Evolutionary conservation across 1,284 basidiomycete genomes (phyloP).

Genomic region (Papiliotrema flavescens): DNA sequence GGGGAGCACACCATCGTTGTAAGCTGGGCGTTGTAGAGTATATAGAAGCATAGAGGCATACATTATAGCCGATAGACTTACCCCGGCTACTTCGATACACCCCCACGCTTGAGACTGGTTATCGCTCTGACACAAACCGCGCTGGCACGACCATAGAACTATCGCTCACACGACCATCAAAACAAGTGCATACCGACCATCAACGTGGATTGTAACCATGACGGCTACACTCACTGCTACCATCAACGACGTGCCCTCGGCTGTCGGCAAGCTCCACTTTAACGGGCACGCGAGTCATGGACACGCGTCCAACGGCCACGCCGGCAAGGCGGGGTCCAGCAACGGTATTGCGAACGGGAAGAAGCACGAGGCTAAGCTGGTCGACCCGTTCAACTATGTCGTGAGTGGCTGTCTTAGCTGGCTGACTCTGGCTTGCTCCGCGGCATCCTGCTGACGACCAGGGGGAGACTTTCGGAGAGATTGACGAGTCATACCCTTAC

Average conservation of each 20-base stretch:
- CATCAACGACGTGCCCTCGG: constrained; percentile 6
- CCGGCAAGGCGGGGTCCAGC: neutral
- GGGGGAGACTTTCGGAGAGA: constrained; percentile 35
- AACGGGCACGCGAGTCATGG: constrained; percentile 6
- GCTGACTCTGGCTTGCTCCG: neutral
- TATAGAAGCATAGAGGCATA: too few species aligned
- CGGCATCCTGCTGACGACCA: constrained; percentile 1
- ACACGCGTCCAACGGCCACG: neutral
- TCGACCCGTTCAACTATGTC: constrained; percentile 46
- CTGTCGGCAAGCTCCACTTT: constrained; percentile 21
- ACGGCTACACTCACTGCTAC: constrained; percentile 11
- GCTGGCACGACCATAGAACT: neutral
- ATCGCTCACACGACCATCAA: neutral
- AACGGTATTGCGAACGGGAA: neutral
- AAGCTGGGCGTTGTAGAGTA: too few species aligned
- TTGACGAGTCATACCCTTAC: constrained; percentile 31
- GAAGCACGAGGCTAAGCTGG: constrained; percentile 12
- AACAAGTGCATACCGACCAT: neutral
- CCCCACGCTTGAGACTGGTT: neutral
- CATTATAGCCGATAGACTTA: too few species aligned
- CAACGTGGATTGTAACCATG: neutral
- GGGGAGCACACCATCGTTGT: too few species aligned
- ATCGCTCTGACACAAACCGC: neutral
- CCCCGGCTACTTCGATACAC: neutral
- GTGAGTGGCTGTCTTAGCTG: constrained; percentile 15